Evolutionary conservation across 208 protist species (phyloP), one percentile per base, ranked within the genome.

Genomic region (Wallacemonas rigidus): DNA sequence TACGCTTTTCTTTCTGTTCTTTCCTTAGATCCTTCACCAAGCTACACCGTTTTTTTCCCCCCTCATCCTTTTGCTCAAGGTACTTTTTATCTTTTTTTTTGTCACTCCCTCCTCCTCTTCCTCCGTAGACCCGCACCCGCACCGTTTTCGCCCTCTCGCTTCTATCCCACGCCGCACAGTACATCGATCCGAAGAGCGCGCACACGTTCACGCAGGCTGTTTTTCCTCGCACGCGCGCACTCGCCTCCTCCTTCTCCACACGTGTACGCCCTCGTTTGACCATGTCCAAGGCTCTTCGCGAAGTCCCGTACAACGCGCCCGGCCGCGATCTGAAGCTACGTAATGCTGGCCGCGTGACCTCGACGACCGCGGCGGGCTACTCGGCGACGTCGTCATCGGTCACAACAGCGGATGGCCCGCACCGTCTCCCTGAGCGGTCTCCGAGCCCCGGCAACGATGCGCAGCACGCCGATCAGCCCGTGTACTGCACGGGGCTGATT

Each of bases 401-500:
- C 40, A 2, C n/a, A 35, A 45, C 67, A 15, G 53, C 61, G 40
- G 71, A 51, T 60, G 60, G 74, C 71, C 58, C 73, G 69, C 67
- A 67, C 72, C 51, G 51, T 69, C 39, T 64, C 75, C 43, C 79
- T 75, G 64, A 68, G 65, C 64, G 70, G 39, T 69, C 41, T 38
- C 26, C 69, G 4, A 85, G 80, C 53, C 86, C 89, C 9, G 61
- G 71, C 53, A 71, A 73, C 17, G 89, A 94, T 71, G 44, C 51
- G 8, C 75, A 67, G 38, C 87, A 89, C 79, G 82, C 73, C 36
- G 62, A 85, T 40, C 68, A 92, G 17, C 86, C 92, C 15, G 73
- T 78, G 12, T 95, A 92, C 80, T 93, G 89, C 83, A 81, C 78
- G 7, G 83, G 93, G 14, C 65, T 95, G 45, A 87, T 95, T 26